These are phyloP conservation scores for Eimeria acervulina DNA, from an alignment of 169 alveolate species.

Conservation along the genomic window DNA sequence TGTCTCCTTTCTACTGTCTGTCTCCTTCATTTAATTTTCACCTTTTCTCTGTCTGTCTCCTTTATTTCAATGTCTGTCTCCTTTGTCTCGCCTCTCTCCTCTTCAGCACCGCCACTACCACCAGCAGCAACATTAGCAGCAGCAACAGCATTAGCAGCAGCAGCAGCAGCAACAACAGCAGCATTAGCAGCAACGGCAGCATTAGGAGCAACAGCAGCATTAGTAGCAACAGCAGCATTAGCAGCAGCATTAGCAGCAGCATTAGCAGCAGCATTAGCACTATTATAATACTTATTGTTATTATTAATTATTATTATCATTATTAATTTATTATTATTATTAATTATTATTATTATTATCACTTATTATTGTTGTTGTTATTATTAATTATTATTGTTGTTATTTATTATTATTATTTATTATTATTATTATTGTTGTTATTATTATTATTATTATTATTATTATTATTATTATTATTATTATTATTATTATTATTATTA, in stretches of 20 bases:
- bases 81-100: too few species aligned
- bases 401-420: neutral
- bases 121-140: neutral
- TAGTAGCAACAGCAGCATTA: neutral
- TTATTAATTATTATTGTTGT: neutral
- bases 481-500: neutral
- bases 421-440: too few species aligned
- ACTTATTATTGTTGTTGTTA: neutral
- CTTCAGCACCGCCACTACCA: too few species aligned
- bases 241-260: neutral
- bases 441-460: neutral
- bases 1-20: neutral
- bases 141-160: slow-evolving; percentile 24
- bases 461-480: neutral
- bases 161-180: slow-evolving; percentile 34
- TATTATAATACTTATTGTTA: neutral
- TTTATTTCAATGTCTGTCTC: too few species aligned
- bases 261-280: too few species aligned
- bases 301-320: neutral
- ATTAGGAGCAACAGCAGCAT: slow-evolving; percentile 9
- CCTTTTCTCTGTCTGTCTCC: too few species aligned
- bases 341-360: slow-evolving; percentile 77
- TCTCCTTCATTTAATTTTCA: too few species aligned
- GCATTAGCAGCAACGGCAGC: slow-evolving; percentile 31
- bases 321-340: neutral